Conservation (phyloP, 2,329 filamentous ascomycete species). For the Fusarium guadeloupense region DNA sequence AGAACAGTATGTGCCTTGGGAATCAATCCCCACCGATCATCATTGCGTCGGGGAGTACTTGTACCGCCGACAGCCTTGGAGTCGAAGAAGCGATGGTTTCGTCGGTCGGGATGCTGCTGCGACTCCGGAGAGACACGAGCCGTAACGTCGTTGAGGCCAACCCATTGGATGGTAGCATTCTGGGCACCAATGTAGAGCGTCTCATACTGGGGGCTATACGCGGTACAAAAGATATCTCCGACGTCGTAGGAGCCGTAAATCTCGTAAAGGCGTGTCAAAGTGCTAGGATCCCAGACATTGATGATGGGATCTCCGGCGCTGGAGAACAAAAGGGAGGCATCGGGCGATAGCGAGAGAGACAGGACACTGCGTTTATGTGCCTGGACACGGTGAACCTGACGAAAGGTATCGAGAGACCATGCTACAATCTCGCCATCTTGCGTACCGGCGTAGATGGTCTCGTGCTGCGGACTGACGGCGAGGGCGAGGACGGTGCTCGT, state of each 20-base stretch:
- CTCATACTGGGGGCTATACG: conserved; percentile 80
- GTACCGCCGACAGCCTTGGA: conserved; percentile 85
- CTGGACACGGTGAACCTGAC: conserved; percentile 79
- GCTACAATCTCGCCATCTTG: conserved; percentile 93
- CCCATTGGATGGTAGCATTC: conserved; percentile 96
- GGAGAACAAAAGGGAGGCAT: conserved; percentile 83
- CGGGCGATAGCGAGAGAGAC: conserved; percentile 80
- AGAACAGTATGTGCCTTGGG: conserved; percentile 67
- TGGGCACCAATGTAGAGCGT: conserved; percentile 93
- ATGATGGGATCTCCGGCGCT: conserved; percentile 93
- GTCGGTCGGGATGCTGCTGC: conserved; percentile 75
- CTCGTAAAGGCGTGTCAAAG: conserved; percentile 81
- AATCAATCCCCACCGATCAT: conserved; percentile 65
- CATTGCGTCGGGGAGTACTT: conserved; percentile 76
- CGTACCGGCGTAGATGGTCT: conserved; percentile 89
- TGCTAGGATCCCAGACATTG: conserved; percentile 88
- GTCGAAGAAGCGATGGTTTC: conserved; percentile 92
- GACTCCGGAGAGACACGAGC: conserved; percentile 68
- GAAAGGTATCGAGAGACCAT: conserved; percentile 89
- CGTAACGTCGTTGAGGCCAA: conserved; percentile 73
- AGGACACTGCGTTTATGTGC: conserved; percentile 93
- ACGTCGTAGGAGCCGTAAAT: conserved; percentile 95
- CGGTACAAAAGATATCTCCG: conserved; percentile 95
- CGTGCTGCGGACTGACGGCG: conserved; percentile 78
- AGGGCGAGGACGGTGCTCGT: conserved; percentile 84